Conservation (phyloP, 495 filamentous ascomycete genomes). For the Penicillium paradoxum region DNA sequence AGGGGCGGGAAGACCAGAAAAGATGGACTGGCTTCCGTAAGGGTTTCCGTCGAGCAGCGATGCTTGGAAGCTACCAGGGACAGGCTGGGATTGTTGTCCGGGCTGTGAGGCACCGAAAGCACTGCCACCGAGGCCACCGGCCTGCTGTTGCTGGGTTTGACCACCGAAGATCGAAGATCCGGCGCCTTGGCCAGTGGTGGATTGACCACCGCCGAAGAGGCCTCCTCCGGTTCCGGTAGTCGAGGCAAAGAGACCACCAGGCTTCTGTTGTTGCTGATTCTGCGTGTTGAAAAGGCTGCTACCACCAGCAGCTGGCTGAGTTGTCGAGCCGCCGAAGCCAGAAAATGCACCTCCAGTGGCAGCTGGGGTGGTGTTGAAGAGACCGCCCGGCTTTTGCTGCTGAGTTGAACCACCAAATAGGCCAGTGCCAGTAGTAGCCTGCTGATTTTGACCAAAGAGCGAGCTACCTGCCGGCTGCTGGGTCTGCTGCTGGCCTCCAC, state of each 20-base stretch:
- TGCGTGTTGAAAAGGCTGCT: constrained; percentile 35
- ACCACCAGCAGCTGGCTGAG: constrained; percentile 19
- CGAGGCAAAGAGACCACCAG: constrained; percentile 26
- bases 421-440: constrained; percentile 18
- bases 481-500: constrained; percentile 36
- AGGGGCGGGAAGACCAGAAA: constrained; percentile 61
- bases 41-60: constrained; percentile 72
- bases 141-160: constrained; percentile 57
- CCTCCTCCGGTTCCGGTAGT: constrained; percentile 31
- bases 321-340: constrained; percentile 1
- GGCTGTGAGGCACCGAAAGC: constrained; percentile 61
- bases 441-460: constrained; percentile 40
- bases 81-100: constrained; percentile 42
- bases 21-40: constrained; percentile 79
- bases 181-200: constrained; percentile 31
- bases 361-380: constrained; percentile 19
- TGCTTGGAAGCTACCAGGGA: constrained; percentile 62
- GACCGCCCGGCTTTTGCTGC: constrained; percentile 37
- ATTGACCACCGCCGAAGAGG: constrained; percentile 42
- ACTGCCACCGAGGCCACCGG: constrained; percentile 42
- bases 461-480: constrained; percentile 35
- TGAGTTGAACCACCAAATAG: constrained; percentile 36
- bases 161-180: constrained; percentile 58
- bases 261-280: constrained; percentile 33
- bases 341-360: constrained; percentile 2